Evolutionary conservation across 805 yeast genomes (phyloP), one percentile per base, ranked within the genome.

Genomic region (Sugiyamaella valdiviana): DNA sequence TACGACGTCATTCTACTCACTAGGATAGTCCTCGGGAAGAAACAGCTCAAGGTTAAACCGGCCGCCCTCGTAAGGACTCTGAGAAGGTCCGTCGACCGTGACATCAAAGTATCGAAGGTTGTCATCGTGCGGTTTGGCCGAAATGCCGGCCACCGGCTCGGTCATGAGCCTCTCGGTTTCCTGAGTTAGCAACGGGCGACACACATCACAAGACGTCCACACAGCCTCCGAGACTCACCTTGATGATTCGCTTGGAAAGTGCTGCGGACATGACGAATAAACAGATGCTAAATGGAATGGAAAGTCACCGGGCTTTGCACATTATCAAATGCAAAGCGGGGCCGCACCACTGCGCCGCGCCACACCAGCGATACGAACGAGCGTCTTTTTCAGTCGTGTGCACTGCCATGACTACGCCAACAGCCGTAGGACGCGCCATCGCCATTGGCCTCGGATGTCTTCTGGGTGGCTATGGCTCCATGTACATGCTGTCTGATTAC

Each of bases 71-170:
- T 91, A 93, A 1, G 99, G 98, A 1, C 95, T 85, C 46, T 84
- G 83, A 24, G 77, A 73, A 7, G 99, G 99, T 0, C 99, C 99
- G 51, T 86, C 88, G 52, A 93, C 83, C 1, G 86, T 79, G 21
- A 93, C 99, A 55, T 88, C 86, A 61, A 93, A 93, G 65, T 91
- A 88, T 57, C 99, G 79, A 55, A 93, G 72, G 66, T 93, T 93
- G 54, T 90, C 96, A 49, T 91, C 98, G 51, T 86, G 95, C 5
- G 99, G 99, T 23, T 73, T 77, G 1, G 98, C 99, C 0, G 83
- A 77, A 59, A 93, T 93, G 2, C 98, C 99, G 3, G 96, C 95
- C 1, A 91, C 98, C 1, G 99, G 98, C 60, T 93, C 99, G 36
- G 88, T 82, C 20, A 83, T 83, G 37, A 93, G 72, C 54, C 96